A percentile compares a stretch with the other conserved stretches of the same genome.
These are phyloP conservation scores for Plasmodium relictum DNA, from an alignment of 169 alveolate species.

Conservation along the genomic window DNA sequence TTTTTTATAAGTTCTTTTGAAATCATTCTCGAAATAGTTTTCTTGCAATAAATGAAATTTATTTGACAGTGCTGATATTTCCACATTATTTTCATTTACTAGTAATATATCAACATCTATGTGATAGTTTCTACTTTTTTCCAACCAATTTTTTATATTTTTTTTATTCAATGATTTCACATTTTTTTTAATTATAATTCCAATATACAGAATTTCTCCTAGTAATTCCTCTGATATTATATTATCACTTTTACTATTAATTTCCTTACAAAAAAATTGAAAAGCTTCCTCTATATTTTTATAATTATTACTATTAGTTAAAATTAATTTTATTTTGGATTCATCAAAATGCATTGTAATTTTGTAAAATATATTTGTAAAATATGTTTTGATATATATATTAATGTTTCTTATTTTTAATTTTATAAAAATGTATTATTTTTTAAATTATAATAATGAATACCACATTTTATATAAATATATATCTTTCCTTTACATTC, in stretches of 20 bases:
- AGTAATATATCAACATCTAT: constrained; percentile 12
- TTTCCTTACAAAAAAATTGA: constrained; percentile 20
- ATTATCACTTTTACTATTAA: not conserved
- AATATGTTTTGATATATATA: no score
- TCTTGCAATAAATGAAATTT: constrained; percentile 38
- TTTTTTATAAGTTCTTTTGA: constrained; percentile 7
- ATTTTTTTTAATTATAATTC: constrained; percentile 13
- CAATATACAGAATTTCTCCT: constrained; percentile 51
- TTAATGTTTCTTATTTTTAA: no score
- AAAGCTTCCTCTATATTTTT: constrained; percentile 40
- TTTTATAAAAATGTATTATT: no score
- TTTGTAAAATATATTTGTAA: no score
- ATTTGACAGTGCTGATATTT: constrained; percentile 46
- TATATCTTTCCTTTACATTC: no score
- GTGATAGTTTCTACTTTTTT: constrained; percentile 4
- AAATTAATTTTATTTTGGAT: constrained; percentile 17
- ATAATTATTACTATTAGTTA: constrained; percentile 36
- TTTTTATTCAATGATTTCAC: constrained; percentile 8
- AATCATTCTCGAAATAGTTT: constrained; percentile 21
- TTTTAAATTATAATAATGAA: no score
- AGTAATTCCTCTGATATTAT: constrained; percentile 26
- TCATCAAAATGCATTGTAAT: constrained; percentile 11
- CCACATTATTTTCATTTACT: constrained; percentile 31
- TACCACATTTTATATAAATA: no score
- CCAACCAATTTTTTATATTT: constrained; percentile 26